Evolutionary conservation across 805 yeast genomes (phyloP).

Genomic region (Metschnikowia cerradonensis): DNA sequence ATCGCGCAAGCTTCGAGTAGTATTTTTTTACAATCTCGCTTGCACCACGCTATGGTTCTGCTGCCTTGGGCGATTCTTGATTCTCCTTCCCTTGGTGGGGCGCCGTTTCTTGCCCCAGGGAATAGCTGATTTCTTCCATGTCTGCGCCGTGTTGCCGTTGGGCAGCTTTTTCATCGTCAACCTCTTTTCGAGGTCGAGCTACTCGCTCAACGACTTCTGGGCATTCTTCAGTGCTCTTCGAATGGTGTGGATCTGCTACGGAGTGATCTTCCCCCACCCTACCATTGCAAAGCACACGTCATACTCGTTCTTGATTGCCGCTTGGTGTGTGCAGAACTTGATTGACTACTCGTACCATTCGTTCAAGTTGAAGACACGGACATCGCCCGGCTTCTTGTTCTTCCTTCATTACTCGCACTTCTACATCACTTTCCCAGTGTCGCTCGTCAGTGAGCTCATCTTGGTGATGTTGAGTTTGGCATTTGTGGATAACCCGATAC

Average conservation of each 20-base stretch:
- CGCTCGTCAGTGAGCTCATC: slow-evolving; percentile 32
- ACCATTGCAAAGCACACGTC: slow-evolving; percentile 39
- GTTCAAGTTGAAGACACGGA: slow-evolving; percentile 32
- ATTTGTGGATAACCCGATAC: slow-evolving; percentile 22
- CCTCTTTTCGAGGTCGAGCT: neutral
- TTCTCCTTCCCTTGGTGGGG: slow-evolving; percentile 63
- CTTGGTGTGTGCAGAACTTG: slow-evolving; percentile 34
- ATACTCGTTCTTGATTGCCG: slow-evolving; percentile 33
- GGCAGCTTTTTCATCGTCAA: slow-evolving; percentile 20
- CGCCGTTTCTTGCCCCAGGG: slow-evolving; percentile 65
- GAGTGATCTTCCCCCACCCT: slow-evolving; percentile 40
- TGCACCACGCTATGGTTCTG: slow-evolving; percentile 46
- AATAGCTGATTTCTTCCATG: slow-evolving; percentile 59
- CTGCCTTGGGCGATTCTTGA: slow-evolving; percentile 44
- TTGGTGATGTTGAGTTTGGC: slow-evolving; percentile 34
- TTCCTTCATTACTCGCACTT: slow-evolving; percentile 35
- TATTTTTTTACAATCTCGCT: slow-evolving; percentile 33
- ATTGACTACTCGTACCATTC: slow-evolving; percentile 34
- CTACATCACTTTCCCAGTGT: slow-evolving; percentile 33
- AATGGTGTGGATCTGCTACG: slow-evolving; percentile 39
- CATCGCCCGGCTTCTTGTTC: slow-evolving; percentile 33
- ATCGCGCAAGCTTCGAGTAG: slow-evolving; percentile 26
- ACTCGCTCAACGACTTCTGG: slow-evolving; percentile 23
- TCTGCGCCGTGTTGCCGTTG: slow-evolving; percentile 34
- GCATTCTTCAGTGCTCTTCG: slow-evolving; percentile 25